Base-by-base conservation (phyloP, 768 basidiomycete species). In the Tubosaeta sp. region DNA sequence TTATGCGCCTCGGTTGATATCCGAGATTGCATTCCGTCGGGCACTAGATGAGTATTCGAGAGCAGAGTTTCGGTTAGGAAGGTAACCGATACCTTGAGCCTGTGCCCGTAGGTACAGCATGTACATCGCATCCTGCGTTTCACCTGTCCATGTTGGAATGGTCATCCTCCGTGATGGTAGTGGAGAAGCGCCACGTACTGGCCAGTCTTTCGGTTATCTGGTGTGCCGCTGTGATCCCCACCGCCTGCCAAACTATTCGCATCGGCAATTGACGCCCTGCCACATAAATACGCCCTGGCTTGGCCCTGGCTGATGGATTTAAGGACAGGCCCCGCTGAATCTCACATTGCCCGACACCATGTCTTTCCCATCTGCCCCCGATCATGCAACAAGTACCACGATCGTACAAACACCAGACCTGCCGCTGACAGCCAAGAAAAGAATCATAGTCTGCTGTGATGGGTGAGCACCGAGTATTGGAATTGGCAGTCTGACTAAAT, bases 11-110 rank as follows among this genome's bases (percentile, higher is more conserved):
- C 60, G 55, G 41, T 52, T 68, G 49, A 62, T 84, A 48, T 75
- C 80, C 27, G 83, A 87, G 61, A 55, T 62, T 34, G 77, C 77
- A 30, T 87, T 92, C 57, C 69, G 87, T 56, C 73, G 75, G 21
- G 90, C 89, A 10, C 62, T 92, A 53, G 87, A 91, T 63, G 79
- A 85, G 62, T 92, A 80, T 67, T 75, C 84, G 10, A 66, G 69
- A 9, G 87, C 87, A 6, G 84, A 91, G 69, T 86, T 90, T 76
- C 81, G 88, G 29, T 77, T 88, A 43, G 90, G 90, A 35, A 88
- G 81, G 70, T 89, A 76, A 65, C 42, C 45, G 34, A 32, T 29
- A 44, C 22, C 12, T 38, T 64, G 51, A 44, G 27, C 31, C n/a
- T 47, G 48, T 50, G 44, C 25, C n/a, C 21, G 34, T 32, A 44